Conservation (phyloP, 2,329 filamentous ascomycete genomes). For the Sordariomycetes sp. region DNA sequence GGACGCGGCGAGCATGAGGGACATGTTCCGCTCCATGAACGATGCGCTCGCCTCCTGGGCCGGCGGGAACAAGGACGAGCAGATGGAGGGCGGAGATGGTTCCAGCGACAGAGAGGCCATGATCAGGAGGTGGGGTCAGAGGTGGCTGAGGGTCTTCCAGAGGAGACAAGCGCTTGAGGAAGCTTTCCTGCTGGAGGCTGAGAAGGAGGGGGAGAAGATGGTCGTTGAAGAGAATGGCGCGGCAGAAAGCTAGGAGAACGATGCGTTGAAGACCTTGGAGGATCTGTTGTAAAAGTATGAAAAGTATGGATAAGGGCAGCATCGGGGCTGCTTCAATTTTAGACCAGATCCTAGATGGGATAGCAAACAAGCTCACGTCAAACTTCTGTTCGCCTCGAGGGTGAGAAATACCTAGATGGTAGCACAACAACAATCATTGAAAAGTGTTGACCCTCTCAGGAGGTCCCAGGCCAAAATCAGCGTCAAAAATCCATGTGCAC, state of each 20-base stretch:
- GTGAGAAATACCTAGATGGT: no score
- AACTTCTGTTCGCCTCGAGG: no score
- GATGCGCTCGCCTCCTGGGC: constrained; percentile 69
- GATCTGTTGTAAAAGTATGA: no score
- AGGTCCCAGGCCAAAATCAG: no score
- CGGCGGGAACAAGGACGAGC: constrained; percentile 61
- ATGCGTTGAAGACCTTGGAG: no score
- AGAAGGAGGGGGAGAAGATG: constrained; percentile 12
- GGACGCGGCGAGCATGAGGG: constrained; percentile 66
- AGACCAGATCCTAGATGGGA: no score
- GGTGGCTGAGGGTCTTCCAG: constrained; percentile 81
- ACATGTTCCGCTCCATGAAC: constrained; percentile 73
- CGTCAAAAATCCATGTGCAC: no score
- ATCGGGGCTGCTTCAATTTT: no score
- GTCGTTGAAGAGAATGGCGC: constrained; percentile 8
- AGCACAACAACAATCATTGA: no score
- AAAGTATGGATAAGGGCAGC: no score
- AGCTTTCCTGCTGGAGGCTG: constrained; percentile 38
- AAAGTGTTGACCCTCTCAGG: no score
- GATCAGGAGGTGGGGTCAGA: constrained; percentile 69
- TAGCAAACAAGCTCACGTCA: no score
- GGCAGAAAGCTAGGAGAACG: neutral
- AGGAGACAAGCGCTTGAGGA: constrained; percentile 82
- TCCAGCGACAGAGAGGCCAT: constrained; percentile 51
- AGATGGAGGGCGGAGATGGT: constrained; percentile 60